Base-by-base conservation (phyloP, 129 eudicot genomes). In the Deinandra increscens region DNA sequence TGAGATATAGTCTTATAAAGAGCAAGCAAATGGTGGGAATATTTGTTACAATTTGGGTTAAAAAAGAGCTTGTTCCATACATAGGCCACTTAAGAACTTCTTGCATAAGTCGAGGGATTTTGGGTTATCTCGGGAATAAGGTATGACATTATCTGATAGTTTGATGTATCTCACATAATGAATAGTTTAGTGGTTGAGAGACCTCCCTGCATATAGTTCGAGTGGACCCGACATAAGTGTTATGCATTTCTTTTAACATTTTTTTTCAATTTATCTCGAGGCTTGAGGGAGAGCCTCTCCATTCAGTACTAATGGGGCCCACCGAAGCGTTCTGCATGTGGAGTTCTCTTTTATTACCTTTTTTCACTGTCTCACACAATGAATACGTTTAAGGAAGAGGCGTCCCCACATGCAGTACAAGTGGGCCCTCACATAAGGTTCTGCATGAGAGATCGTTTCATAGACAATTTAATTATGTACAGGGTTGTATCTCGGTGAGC, bases 401-500 rank as follows among this genome's bases (percentile, higher is more conserved):
- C n/a, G 37, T 22, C 55, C 39, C 41, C 61, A 54, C 34, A 54
- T 54, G 60, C 34, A 23, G 9, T 23, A 29, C 54, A 66, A 29
- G 58, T 26, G 15, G 55, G 26, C 7, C 71, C 58, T 15, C 41
- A 12, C 18, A 45, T 39, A 26, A 8, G 55, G 43, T 58, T 49
- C 15, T 34, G 31, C 41, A 10, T 7, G 46, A 50, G 11, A 48
- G 5, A 31, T 36, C 42, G 34, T 41, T 59, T 23, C 13, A 15
- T 18, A 33, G 37, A 13, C 39, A 22, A 64, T 74, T 64, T 34
- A 44, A 41, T 65, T 70, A 18, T 49, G 65, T 75, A 39, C 79
- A 92, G 98, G 98, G 98, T 60, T 92, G 95, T 58, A 89, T 92
- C 71, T 79, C 98, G 8, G 82, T 88, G 48, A 88, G 96, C 70